Evolutionary conservation across 257 asterid genomes (phyloP).

Genomic region (Salvia hispanica): DNA sequence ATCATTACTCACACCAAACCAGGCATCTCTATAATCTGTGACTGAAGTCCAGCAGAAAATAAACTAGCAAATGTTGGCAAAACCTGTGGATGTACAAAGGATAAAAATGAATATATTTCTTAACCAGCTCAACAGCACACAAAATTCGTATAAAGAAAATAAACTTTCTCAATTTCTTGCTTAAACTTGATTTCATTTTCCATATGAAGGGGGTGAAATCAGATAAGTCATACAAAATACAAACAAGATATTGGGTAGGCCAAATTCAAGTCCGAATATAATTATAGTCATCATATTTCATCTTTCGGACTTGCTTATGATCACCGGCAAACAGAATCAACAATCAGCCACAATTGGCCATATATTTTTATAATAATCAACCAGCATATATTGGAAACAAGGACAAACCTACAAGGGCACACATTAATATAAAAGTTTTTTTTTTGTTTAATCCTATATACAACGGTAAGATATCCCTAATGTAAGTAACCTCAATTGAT

Average conservation of each 20-base stretch:
- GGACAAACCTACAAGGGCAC: too few species aligned
- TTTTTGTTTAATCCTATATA: background rate
- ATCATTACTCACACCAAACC: conserved; percentile 65
- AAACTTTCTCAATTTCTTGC: background rate
- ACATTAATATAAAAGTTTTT: too few species aligned
- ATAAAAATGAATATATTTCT: background rate
- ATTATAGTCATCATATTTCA: background rate
- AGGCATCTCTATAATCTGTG: conserved; percentile 47
- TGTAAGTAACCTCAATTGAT: conserved; percentile 61
- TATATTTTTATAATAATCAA: background rate
- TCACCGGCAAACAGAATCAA: background rate
- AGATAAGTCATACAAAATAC: background rate
- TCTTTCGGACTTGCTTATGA: conserved; percentile 11
- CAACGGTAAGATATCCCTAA: background rate
- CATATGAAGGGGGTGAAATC: background rate
- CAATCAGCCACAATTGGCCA: background rate
- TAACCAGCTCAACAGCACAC: background rate
- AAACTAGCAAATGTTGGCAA: conserved; percentile 87
- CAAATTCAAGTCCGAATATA: background rate
- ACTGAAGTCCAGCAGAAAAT: conserved; percentile 46
- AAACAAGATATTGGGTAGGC: conserved; percentile 3
- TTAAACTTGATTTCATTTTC: background rate
- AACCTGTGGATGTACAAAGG: conserved; percentile 45
- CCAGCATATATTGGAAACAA: too few species aligned
- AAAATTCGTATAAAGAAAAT: conserved; percentile 2